Percentiles rank a stretch among this genome's conserved stretches.
Conservation (phyloP, 306 rosid species). For the Rosa chinensis region DNA sequence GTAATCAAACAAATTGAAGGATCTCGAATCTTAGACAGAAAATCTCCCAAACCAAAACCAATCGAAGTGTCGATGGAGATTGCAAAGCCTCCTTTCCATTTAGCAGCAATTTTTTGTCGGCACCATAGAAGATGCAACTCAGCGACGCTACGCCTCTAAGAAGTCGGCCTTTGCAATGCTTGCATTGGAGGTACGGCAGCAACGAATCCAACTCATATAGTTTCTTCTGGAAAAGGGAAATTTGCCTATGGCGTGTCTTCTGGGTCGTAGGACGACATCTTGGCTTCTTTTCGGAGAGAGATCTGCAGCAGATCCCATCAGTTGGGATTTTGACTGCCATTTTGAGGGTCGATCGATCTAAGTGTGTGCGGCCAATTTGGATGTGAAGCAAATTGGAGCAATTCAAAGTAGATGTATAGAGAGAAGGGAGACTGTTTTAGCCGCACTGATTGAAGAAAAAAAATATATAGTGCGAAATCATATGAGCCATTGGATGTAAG, state of each 20-base stretch:
- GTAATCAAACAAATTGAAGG: too few relatives aligned
- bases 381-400: too few relatives aligned
- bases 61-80: too few relatives aligned
- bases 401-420: too few relatives aligned
- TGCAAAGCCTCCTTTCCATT: too few relatives aligned
- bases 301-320: constrained; percentile 66
- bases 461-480: too few relatives aligned
- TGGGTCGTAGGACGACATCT: constrained; percentile 67
- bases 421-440: too few relatives aligned
- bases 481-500: too few relatives aligned
- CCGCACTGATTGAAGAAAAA: too few relatives aligned
- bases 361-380: background rate
- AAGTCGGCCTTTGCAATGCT: constrained; percentile 69
- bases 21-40: too few relatives aligned
- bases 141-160: constrained; percentile 65
- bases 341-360: background rate
- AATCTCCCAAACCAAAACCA: too few relatives aligned
- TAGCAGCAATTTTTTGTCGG: background rate
- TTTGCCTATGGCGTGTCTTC: constrained; percentile 47
- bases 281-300: constrained; percentile 62
- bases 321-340: constrained; percentile 70
- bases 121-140: constrained; percentile 72
- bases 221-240: constrained; percentile 58
- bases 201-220: constrained; percentile 74
- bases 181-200: constrained; percentile 74